Percentiles rank a stretch among this genome's conserved stretches.
Conservation (phyloP, 305 asterid genomes). For the Salvia sclarea region DNA sequence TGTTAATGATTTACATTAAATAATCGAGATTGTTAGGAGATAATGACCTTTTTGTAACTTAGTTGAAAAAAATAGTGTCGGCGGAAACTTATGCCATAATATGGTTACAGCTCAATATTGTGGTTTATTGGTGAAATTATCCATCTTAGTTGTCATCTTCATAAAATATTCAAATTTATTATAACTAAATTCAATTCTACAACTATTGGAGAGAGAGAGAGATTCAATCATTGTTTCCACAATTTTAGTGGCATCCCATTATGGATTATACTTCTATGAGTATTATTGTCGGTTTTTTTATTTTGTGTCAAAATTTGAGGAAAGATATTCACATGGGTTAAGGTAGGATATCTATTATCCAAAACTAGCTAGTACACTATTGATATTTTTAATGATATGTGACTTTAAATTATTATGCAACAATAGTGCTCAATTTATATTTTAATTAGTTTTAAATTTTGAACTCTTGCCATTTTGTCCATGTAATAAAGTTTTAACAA, state of each 20-base stretch:
- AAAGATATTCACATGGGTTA: too few relatives aligned
- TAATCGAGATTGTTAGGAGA: not conserved
- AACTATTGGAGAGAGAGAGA: not conserved
- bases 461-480: too few relatives aligned
- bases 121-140: conserved; percentile 22
- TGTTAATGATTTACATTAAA: not conserved
- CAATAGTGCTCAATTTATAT: too few relatives aligned
- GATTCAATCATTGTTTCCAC: not conserved
- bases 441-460: too few relatives aligned
- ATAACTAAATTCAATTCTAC: not conserved
- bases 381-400: too few relatives aligned
- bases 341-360: too few relatives aligned
- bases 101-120: conserved; percentile 30
- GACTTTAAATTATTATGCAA: too few relatives aligned
- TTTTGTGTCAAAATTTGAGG: not conserved
- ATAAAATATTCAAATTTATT: conserved; percentile 10
- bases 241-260: not conserved
- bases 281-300: not conserved
- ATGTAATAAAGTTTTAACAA: too few relatives aligned
- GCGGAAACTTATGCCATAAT: not conserved
- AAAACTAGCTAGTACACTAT: too few relatives aligned
- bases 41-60: not conserved
- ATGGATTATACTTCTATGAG: not conserved
- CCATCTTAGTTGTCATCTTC: conserved; percentile 34
- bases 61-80: conserved; percentile 10